phyloP scores from a whole-genome alignment of 2,329 filamentous ascomycete genomes.

The Colletotrichum sansevieriae region DNA sequence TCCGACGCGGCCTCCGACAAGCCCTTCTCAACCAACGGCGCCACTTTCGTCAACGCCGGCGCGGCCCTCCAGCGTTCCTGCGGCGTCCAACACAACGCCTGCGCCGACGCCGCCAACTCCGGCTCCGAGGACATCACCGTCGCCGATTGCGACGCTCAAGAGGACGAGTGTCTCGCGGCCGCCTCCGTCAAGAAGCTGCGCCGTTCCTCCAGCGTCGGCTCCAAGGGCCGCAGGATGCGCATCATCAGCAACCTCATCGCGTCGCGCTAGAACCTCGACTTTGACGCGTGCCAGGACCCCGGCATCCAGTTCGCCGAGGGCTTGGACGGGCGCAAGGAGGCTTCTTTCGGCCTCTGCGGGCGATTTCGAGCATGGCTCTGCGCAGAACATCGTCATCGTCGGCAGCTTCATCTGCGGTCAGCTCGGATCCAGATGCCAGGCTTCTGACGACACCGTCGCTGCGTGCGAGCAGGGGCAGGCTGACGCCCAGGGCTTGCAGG shows the following conservation, averaged over 20 bases:
- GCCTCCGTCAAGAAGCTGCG: slow-evolving; percentile 39
- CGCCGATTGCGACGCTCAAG: slow-evolving; percentile 59
- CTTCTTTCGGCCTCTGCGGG: slow-evolving; percentile 55
- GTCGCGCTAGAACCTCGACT: slow-evolving; percentile 49
- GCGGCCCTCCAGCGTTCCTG: slow-evolving; percentile 64
- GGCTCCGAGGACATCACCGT: slow-evolving; percentile 54
- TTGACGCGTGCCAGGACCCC: slow-evolving; percentile 62
- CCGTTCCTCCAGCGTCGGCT: slow-evolving; percentile 27
- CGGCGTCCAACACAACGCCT: slow-evolving; percentile 65
- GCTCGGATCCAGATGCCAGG: slow-evolving; percentile 49
- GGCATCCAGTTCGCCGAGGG: slow-evolving; percentile 63
- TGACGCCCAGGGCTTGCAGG: slow-evolving; percentile 43
- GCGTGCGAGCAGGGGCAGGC: slow-evolving; percentile 43
- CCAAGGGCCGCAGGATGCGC: slow-evolving; percentile 34
- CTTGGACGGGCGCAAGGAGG: slow-evolving; percentile 62
- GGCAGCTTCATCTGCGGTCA: slow-evolving; percentile 62
- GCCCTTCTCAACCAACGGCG: slow-evolving; percentile 67
- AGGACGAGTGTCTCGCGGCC: slow-evolving; percentile 53
- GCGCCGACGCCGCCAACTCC: slow-evolving; percentile 62
- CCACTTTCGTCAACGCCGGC: slow-evolving; percentile 64
- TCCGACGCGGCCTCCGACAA: slow-evolving; percentile 51
- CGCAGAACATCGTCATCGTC: slow-evolving; percentile 55
- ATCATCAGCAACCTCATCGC: slow-evolving; percentile 42
- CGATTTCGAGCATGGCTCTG: slow-evolving; percentile 66
- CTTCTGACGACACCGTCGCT: slow-evolving; percentile 42